Evolutionary conservation across 1,284 basidiomycete species (phyloP).

Genomic region (Puccinia sorghi): DNA sequence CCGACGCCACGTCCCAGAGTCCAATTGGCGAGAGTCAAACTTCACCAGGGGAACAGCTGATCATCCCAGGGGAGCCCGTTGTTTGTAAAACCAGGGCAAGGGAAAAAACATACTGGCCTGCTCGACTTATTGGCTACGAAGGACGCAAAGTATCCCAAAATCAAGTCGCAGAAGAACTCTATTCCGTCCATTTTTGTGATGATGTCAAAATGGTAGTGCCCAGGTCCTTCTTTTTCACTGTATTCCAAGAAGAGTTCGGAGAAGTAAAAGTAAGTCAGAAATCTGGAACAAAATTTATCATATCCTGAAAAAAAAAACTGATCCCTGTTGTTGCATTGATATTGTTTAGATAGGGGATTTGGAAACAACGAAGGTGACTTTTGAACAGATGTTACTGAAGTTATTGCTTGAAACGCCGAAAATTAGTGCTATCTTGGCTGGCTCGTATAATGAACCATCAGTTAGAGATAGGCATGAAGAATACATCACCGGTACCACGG

Average conservation of each 20-base stretch:
- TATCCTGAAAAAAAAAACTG: no score
- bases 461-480: no score
- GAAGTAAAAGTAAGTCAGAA: constrained; percentile 7
- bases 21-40: neutral
- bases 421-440: no score
- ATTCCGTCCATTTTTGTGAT: constrained; percentile 1
- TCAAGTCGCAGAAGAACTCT: neutral
- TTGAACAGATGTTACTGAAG: no score
- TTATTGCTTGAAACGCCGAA: no score
- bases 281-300: no score
- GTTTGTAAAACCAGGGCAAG: constrained; percentile 3
- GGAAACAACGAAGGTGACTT: no score
- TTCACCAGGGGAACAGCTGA: neutral
- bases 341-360: no score
- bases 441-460: no score
- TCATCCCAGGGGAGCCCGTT: neutral
- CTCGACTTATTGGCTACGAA: constrained; percentile 9
- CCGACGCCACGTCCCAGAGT: neutral
- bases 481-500: no score
- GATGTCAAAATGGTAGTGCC: neutral
- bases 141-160: neutral
- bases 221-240: constrained; percentile 2
- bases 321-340: no score
- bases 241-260: neutral
- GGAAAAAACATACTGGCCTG: neutral